Evolutionary conservation across 305 asterid genomes (phyloP).

Genomic region (Fraxinus xanthoxyloides): DNA sequence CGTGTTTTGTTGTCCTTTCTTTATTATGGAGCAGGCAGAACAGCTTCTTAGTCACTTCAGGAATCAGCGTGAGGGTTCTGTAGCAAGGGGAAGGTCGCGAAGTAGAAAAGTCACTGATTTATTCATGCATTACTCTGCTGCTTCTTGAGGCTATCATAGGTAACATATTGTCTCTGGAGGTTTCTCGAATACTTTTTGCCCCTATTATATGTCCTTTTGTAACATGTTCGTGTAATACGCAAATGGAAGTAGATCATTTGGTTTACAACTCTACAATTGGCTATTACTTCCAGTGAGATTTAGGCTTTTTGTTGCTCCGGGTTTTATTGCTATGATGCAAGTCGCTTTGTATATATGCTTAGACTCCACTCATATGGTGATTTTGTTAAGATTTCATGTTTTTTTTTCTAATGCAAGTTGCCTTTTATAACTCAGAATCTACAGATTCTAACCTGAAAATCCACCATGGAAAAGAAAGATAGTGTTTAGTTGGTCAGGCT

Average conservation of each 20-base stretch:
- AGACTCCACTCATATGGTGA: not conserved
- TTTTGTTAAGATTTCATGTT: not conserved
- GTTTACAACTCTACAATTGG: not conserved
- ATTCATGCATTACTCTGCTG: slow-evolving; percentile 12
- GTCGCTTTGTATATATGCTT: not conserved
- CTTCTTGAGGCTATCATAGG: slow-evolving; percentile 31
- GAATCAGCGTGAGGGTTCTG: slow-evolving; percentile 56
- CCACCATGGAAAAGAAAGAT: not conserved
- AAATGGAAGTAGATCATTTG: slow-evolving; percentile 26
- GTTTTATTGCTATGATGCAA: not conserved
- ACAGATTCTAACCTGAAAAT: not conserved
- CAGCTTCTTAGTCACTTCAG: slow-evolving; percentile 90
- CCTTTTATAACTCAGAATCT: not conserved
- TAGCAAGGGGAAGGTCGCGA: slow-evolving; percentile 59
- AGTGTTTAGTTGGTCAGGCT: not conserved
- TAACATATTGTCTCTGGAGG: slow-evolving; percentile 15
- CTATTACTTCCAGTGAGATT: not conserved
- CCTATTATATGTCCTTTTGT: not conserved
- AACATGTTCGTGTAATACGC: slow-evolving; percentile 20
- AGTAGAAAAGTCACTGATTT: not conserved
- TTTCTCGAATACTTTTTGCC: slow-evolving; percentile 15
- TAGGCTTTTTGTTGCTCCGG: not conserved
- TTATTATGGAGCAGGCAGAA: slow-evolving; percentile 51
- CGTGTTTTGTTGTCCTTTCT: slow-evolving; percentile 2
- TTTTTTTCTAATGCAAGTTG: not conserved